Base-by-base conservation (phyloP, 495 filamentous ascomycete genomes). In the Lepidopterella palustris region DNA sequence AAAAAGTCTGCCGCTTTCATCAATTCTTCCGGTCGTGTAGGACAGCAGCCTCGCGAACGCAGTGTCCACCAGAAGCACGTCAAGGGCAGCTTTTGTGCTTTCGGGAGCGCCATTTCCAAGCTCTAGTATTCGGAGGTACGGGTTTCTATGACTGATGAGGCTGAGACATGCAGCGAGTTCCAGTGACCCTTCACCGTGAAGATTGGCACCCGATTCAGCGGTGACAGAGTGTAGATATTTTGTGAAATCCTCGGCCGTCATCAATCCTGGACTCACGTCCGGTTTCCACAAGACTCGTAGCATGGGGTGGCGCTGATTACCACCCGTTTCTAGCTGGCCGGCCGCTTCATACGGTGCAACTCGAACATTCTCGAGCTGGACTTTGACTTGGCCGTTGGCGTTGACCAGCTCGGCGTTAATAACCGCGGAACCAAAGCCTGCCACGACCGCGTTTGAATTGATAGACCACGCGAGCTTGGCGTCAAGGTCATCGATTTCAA, bases 261-360 rank as follows among this genome's bases (percentile, higher is more conserved):
- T 5, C 13, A 35, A 35, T 35, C 31, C 31, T 5, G 6, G 6
- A 35, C 6, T 35, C 5, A 35, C 31, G 26, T 73, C 72, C 3
- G 73, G 73, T 58, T 74, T 74, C 73, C 73, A 76, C n/a, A 42
- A n/a, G 1, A 70, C 55, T 1, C 67, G 50, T 0, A 71, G 28
- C 25, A 48, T 51, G 0, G 73, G 72, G 18, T 75, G 59, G 1
- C 70, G 64, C 26, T 64, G 45, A 20, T 23, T 10, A 29, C 6
- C 5, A 13, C 31, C 31, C 6, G 5, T 13, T 6, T 35, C 31
- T 6, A 35, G 31, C 31, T 35, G 31, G 13, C 6, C 6, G 5
- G 31, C 31, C 13, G 31, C 31, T 13, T 13, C 31, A 35, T 35
- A 35, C 13, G 31, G 31, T 6, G 31, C 31, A 35, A 35, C 6